Percentiles rank a stretch among this genome's conserved stretches.
Conservation (phyloP, 2,329 filamentous ascomycete genomes). For the Erysiphe pulchra region DNA sequence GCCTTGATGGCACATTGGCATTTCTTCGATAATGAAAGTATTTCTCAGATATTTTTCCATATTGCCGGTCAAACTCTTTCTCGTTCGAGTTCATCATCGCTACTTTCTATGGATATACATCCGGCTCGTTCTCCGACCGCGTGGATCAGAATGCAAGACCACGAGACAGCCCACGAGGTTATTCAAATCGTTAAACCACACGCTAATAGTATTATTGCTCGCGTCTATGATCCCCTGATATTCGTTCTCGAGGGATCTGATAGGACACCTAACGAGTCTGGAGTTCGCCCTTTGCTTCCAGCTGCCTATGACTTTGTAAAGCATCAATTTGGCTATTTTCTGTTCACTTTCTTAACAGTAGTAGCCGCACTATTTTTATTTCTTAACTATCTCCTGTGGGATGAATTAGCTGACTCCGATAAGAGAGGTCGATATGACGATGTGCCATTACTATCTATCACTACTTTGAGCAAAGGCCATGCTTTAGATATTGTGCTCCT, state of each 20-base stretch:
- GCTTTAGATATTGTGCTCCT: slow-evolving; percentile 42
- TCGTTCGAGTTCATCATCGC: slow-evolving; percentile 11
- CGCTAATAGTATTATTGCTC: slow-evolving; percentile 44
- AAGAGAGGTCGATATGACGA: slow-evolving; percentile 19
- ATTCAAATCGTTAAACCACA: slow-evolving; percentile 51
- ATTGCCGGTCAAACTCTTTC: slow-evolving; percentile 9
- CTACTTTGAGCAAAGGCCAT: slow-evolving; percentile 36
- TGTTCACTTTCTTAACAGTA: slow-evolving; percentile 34
- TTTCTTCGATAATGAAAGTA: slow-evolving; percentile 37
- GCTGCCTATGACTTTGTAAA: slow-evolving; percentile 42
- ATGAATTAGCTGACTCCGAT: slow-evolving; percentile 21
- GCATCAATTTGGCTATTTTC: slow-evolving; percentile 30
- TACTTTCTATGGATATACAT: slow-evolving; percentile 34
- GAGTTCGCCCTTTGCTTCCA: slow-evolving; percentile 23
- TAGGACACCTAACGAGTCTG: slow-evolving; percentile 25
- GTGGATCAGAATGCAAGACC: slow-evolving; percentile 55
- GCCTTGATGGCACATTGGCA: slow-evolving; percentile 53
- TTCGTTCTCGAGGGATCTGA: slow-evolving; percentile 46
- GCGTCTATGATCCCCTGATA: slow-evolving; percentile 48
- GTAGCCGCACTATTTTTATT: slow-evolving; percentile 40
- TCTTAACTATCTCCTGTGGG: slow-evolving; percentile 50
- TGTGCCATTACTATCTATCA: slow-evolving; percentile 28
- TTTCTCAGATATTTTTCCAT: slow-evolving; percentile 15
- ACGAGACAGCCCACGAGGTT: slow-evolving; percentile 51
- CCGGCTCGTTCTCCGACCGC: slow-evolving; percentile 51